phyloP scores from a whole-genome alignment of 2,329 filamentous ascomycete genomes.

The Colletotrichum scovillei region DNA sequence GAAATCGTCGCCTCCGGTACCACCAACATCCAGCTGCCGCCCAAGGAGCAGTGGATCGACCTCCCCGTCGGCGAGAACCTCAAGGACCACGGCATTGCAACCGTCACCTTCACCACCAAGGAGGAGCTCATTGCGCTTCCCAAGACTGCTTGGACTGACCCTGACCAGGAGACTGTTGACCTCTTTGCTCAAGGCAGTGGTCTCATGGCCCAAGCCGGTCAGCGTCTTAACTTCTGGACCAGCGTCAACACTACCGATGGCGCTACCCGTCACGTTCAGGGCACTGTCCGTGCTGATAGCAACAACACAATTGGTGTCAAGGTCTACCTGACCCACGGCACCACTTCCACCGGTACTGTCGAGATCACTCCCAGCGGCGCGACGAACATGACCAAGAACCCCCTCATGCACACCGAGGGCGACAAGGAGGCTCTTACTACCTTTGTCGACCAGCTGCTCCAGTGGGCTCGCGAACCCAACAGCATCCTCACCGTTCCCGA shows the following conservation, averaged over 20 bases:
- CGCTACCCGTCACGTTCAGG: constrained; percentile 52
- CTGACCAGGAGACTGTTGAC: constrained; percentile 43
- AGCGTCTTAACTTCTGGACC: constrained; percentile 60
- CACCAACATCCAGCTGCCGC: constrained; percentile 36
- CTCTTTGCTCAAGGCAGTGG: constrained; percentile 50
- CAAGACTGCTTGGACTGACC: constrained; percentile 41
- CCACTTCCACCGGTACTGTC: constrained; percentile 58
- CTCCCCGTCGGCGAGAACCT: constrained; percentile 56
- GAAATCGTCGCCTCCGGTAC: constrained; percentile 58
- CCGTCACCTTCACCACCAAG: constrained; percentile 44
- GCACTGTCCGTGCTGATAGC: constrained; percentile 56
- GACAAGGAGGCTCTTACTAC: constrained; percentile 43
- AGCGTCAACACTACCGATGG: constrained; percentile 54
- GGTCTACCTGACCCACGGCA: constrained; percentile 62
- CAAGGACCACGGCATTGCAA: constrained; percentile 47
- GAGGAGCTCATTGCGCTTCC: constrained; percentile 33
- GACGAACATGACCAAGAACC: constrained; percentile 53
- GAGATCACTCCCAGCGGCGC: constrained; percentile 51
- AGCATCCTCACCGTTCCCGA: constrained; percentile 38
- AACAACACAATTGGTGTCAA: constrained; percentile 57
- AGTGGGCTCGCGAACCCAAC: constrained; percentile 38
- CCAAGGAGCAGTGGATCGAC: constrained; percentile 41
- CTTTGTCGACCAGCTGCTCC: constrained; percentile 42
- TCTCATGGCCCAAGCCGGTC: constrained; percentile 56
- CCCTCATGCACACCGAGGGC: constrained; percentile 47